Percentiles rank a stretch among this genome's conserved stretches.
Conservation (phyloP, 2,329 filamentous ascomycete genomes). For the Coniochaeta pulveracea region DNA sequence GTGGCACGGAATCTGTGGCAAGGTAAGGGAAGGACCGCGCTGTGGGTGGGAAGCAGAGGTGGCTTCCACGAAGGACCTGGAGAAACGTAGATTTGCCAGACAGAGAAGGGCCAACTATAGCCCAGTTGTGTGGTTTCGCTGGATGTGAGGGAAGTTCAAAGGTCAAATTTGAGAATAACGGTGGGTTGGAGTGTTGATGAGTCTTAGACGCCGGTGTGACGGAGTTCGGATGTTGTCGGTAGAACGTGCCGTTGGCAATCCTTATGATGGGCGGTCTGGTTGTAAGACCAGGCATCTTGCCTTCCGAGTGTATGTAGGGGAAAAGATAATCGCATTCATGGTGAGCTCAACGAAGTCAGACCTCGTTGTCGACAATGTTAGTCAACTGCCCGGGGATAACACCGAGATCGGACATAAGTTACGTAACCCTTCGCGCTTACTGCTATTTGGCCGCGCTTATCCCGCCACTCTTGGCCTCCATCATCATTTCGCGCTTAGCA, state of each 20-base stretch:
- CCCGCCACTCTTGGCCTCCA: background rate
- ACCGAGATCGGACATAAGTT: constrained; percentile 3
- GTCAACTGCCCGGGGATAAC: constrained; percentile 4
- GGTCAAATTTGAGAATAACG: constrained; percentile 60
- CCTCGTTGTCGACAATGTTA: background rate
- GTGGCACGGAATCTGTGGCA: constrained; percentile 46
- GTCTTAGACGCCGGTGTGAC: constrained; percentile 22
- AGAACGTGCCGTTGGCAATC: constrained; percentile 74
- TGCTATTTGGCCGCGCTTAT: background rate
- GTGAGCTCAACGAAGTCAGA: background rate
- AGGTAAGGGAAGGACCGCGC: constrained; percentile 74
- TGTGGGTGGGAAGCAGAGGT: constrained; percentile 64
- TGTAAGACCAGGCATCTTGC: constrained; percentile 26
- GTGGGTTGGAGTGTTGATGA: constrained; percentile 42
- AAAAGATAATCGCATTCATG: background rate
- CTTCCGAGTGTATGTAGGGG: constrained; percentile 10
- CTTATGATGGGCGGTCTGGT: constrained; percentile 53
- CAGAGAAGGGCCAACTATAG: constrained; percentile 68
- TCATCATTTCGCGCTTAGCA: background rate
- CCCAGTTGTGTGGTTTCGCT: constrained; percentile 56
- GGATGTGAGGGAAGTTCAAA: constrained; percentile 56
- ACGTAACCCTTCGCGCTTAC: background rate
- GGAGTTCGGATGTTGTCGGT: constrained; percentile 55
- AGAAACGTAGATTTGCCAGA: constrained; percentile 76
- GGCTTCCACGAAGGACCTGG: constrained; percentile 63